phyloP scores from a whole-genome alignment of 495 filamentous ascomycete species.

The Tuber calosporum region DNA sequence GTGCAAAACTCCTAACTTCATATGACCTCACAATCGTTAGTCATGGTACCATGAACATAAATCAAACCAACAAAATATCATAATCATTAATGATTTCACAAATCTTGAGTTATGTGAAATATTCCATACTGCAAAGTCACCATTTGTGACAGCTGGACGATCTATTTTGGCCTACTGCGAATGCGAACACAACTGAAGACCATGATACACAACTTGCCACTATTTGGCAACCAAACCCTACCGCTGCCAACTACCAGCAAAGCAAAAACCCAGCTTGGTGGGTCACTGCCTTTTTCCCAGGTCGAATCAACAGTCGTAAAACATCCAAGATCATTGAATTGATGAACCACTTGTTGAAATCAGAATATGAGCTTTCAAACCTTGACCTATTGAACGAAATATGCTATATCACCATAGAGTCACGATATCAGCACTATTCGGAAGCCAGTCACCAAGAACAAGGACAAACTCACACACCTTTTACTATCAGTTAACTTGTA shows the following conservation, averaged over 20 bases:
- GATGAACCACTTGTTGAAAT: conserved; percentile 1
- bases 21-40: too few species aligned
- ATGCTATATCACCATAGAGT: conserved; percentile 1
- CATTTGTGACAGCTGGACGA: too few species aligned
- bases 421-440: neutral
- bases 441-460: too few species aligned
- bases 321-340: conserved; percentile 13
- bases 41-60: too few species aligned
- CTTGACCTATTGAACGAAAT: conserved; percentile 12
- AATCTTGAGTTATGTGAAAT: too few species aligned
- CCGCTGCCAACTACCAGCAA: neutral
- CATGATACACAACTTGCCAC: neutral
- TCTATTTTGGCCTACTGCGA: conserved; percentile 13
- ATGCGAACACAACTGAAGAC: neutral
- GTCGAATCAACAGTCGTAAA: conserved; percentile 6
- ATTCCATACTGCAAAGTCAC: too few species aligned
- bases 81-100: too few species aligned
- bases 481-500: too few species aligned
- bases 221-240: neutral
- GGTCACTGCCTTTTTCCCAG: conserved; percentile 8
- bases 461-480: too few species aligned
- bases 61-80: too few species aligned
- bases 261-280: conserved; percentile 5
- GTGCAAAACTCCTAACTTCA: too few species aligned
- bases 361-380: conserved; percentile 4